These are phyloP conservation scores for Suillus fuscotomentosus DNA, from an alignment of 768 basidiomycete genomes.

Conservation along the genomic window DNA sequence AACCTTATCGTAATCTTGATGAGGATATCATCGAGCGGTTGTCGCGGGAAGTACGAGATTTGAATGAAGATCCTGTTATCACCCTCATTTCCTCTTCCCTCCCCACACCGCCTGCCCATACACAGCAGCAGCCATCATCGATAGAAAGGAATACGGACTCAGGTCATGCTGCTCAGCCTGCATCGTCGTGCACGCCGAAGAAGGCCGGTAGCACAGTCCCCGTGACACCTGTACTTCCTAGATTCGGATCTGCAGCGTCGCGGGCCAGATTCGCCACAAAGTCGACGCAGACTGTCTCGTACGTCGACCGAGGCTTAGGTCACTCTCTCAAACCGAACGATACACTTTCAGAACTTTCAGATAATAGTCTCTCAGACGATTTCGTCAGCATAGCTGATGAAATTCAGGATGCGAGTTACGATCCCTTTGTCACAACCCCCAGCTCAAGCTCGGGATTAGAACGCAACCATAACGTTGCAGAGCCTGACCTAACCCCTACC, in stretches of 20 bases:
- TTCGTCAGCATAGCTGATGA: not conserved
- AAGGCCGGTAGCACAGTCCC: slow-evolving; percentile 15
- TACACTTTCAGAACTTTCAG: not conserved
- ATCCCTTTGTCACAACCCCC: not conserved
- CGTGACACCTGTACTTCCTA: slow-evolving; percentile 19
- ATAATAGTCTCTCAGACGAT: not conserved
- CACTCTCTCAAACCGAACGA: slow-evolving; percentile 5
- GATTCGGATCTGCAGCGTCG: slow-evolving; percentile 13
- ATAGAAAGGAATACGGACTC: slow-evolving; percentile 3
- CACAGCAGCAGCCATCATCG: slow-evolving; percentile 17
- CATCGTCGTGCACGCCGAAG: not conserved
- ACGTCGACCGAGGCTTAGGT: slow-evolving; percentile 6
- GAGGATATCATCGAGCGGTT: slow-evolving; percentile 18
- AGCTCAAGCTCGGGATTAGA: not conserved
- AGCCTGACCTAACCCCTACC: not conserved
- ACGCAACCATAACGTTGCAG: not conserved
- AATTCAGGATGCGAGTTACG: not conserved
- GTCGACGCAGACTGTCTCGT: slow-evolving; percentile 6
- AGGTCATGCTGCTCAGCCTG: not conserved
- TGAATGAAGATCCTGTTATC: slow-evolving; percentile 12
- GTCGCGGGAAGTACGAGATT: slow-evolving; percentile 18
- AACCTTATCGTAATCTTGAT: slow-evolving; percentile 26
- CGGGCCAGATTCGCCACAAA: slow-evolving; percentile 15
- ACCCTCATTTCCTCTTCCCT: slow-evolving; percentile 4
- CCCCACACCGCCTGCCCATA: slow-evolving; percentile 3